These are phyloP conservation scores for Melampsora larici-populina DNA, from an alignment of 1,284 basidiomycete genomes.

Conservation along the genomic window DNA sequence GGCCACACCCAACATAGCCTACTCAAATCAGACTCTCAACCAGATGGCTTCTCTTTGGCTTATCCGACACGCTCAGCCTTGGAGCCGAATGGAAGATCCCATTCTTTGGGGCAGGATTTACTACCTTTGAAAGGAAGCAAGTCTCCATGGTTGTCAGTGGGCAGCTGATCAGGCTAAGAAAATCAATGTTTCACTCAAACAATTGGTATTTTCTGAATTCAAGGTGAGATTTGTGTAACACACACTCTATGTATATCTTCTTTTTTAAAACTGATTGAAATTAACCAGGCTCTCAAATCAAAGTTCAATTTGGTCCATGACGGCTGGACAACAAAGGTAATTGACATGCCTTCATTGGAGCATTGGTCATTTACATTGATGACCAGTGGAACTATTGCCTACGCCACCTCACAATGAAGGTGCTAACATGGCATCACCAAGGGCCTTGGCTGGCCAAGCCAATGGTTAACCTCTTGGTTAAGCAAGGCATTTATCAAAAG, in stretches of 20 bases:
- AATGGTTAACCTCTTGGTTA: neutral
- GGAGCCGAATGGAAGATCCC: conserved; percentile 1
- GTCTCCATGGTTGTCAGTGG: neutral
- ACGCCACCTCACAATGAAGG: neutral
- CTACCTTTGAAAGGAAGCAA: neutral
- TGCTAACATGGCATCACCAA: neutral
- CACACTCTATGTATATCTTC: no score
- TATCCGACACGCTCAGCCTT: neutral
- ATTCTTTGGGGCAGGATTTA: neutral
- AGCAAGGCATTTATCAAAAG: neutral
- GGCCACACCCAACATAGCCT: neutral
- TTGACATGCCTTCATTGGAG: conserved; percentile 4
- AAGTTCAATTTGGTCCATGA: no score
- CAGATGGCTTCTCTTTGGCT: neutral
- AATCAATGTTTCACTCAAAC: no score
- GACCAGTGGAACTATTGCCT: neutral
- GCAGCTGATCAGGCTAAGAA: conserved; percentile 9
- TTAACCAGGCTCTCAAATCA: neutral
- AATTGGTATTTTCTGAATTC: neutral
- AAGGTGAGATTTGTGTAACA: no score
- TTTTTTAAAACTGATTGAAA: no score
- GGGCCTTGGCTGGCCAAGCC: neutral
- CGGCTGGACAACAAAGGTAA: conserved; percentile 4
- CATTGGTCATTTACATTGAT: neutral
- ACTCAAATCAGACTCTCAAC: neutral